Percentiles rank a stretch among this genome's conserved stretches.
phyloP scores from a whole-genome alignment of 805 yeast species.

The Wickerhamiella australiensis region DNA sequence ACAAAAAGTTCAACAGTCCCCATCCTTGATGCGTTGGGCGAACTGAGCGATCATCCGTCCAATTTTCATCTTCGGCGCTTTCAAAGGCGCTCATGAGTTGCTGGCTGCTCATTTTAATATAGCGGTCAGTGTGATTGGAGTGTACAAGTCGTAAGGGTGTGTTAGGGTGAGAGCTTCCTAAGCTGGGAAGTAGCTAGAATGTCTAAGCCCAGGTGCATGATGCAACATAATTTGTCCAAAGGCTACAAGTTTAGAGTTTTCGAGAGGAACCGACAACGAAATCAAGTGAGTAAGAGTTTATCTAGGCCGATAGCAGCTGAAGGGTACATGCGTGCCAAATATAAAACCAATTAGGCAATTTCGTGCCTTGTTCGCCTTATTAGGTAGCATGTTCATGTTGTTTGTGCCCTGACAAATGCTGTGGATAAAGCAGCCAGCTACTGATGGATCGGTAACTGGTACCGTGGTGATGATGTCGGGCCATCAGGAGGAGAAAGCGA shows the following conservation, averaged over 20 bases:
- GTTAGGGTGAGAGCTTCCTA: background rate
- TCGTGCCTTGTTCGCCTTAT: background rate
- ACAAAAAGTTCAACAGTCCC: constrained; percentile 1
- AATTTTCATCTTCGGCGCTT: constrained; percentile 6
- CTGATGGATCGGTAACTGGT: constrained; percentile 35
- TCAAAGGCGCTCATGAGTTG: constrained; percentile 11
- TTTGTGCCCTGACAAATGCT: constrained; percentile 15
- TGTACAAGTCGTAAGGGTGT: background rate
- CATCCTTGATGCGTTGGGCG: background rate
- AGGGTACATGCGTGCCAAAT: no score
- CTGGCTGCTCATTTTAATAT: background rate
- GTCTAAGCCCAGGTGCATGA: background rate
- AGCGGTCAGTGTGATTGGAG: background rate
- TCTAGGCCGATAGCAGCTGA: no score
- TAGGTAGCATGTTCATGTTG: background rate
- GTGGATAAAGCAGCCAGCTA: constrained; percentile 35
- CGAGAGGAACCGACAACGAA: no score
- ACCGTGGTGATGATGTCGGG: constrained; percentile 35
- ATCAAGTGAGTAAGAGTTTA: no score
- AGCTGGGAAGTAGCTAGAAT: background rate
- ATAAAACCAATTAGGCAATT: background rate
- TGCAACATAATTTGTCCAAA: no score
- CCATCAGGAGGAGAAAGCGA: constrained; percentile 16
- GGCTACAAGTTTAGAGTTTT: no score
- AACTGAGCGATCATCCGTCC: constrained; percentile 12